phyloP scores from a whole-genome alignment of 495 filamentous ascomycete genomes.

The Penicillium diatomitis region DNA sequence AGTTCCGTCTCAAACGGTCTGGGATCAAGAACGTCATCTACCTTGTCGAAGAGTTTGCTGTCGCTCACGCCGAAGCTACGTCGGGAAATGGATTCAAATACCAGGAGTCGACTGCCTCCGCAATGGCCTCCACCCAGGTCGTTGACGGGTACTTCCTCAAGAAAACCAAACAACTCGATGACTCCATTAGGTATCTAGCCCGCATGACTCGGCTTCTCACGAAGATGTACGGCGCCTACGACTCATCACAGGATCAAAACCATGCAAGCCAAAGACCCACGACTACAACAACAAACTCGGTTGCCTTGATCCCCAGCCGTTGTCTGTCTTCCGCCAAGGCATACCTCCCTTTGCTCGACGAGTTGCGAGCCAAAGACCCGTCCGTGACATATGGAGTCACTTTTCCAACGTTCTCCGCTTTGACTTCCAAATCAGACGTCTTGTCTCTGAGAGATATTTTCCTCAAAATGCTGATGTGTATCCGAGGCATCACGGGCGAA shows the following conservation, averaged over 20 bases:
- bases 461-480: constrained; percentile 85
- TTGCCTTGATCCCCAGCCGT: constrained; percentile 53
- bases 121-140: constrained; percentile 73
- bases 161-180: constrained; percentile 64
- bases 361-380: constrained; percentile 42
- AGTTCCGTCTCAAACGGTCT: constrained; percentile 64
- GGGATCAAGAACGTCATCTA: constrained; percentile 72
- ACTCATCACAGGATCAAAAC: constrained; percentile 9
- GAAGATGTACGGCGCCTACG: constrained; percentile 50
- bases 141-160: constrained; percentile 80
- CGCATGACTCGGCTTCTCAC: constrained; percentile 64
- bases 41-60: constrained; percentile 64
- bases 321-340: constrained; percentile 56
- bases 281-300: constrained; percentile 1
- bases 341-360: constrained; percentile 56
- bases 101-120: constrained; percentile 57
- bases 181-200: constrained; percentile 70
- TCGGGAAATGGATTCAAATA: constrained; percentile 39
- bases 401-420: constrained; percentile 59
- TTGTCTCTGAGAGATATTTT: constrained; percentile 68
- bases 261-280: not conserved
- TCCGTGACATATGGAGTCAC: constrained; percentile 52
- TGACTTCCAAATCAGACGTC: constrained; percentile 66
- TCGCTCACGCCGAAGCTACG: constrained; percentile 33
- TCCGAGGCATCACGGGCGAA: constrained; percentile 65